phyloP scores from a whole-genome alignment of 345 rosid species.

The Angophora floribunda region DNA sequence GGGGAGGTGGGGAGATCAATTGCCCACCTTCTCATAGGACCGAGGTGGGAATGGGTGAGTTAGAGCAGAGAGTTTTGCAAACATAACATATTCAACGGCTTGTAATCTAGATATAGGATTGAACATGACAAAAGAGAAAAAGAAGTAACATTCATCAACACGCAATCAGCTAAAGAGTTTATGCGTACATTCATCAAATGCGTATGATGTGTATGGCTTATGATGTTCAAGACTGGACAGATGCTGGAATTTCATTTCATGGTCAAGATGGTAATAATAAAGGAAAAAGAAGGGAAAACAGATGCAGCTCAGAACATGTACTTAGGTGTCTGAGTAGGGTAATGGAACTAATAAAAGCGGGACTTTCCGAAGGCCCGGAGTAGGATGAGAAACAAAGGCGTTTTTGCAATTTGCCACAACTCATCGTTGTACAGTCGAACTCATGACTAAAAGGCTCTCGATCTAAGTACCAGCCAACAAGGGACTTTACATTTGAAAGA shows the following conservation, averaged over 20 bases:
- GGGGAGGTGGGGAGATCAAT: not conserved
- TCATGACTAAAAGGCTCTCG: not conserved
- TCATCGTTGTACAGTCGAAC: not conserved
- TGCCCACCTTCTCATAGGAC: not conserved
- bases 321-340: not conserved
- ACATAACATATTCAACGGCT: not conserved
- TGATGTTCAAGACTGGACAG: not conserved
- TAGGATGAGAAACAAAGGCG: not conserved
- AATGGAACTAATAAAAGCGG: not conserved
- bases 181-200: not conserved
- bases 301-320: not conserved
- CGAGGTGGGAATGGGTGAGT: not conserved
- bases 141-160: not conserved
- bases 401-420: not conserved
- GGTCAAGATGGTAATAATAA: not conserved
- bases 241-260: not conserved
- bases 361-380: not conserved
- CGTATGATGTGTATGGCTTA: not conserved
- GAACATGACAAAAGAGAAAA: no score
- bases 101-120: not conserved
- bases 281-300: not conserved
- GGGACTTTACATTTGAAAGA: not conserved
- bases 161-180: not conserved
- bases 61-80: not conserved
- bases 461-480: not conserved